These are phyloP conservation scores for Aplosporella prunicola DNA, from an alignment of 2,329 filamentous ascomycete genomes.

Conservation along the genomic window DNA sequence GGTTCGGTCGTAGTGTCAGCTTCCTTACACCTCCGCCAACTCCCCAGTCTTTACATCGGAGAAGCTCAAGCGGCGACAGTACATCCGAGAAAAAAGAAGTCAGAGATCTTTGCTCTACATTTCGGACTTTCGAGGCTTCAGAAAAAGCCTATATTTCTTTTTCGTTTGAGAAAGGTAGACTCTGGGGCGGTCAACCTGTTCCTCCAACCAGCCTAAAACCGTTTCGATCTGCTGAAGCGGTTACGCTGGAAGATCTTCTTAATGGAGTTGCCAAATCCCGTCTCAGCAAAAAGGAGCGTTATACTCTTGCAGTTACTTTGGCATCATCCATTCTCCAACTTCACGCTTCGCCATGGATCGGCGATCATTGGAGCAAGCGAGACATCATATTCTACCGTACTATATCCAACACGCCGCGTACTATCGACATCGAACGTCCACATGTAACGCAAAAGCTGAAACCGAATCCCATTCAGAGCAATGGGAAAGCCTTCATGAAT, in stretches of 20 bases:
- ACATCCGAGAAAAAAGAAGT: slow-evolving; percentile 23
- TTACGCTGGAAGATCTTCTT: slow-evolving; percentile 26
- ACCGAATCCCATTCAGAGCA: slow-evolving; percentile 10
- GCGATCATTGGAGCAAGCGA: slow-evolving; percentile 23
- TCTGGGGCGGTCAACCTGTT: slow-evolving; percentile 21
- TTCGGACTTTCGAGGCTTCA: neutral
- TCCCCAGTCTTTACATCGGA: slow-evolving; percentile 13
- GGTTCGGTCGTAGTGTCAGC: slow-evolving; percentile 25
- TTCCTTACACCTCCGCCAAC: slow-evolving; percentile 20
- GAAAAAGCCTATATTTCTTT: slow-evolving; percentile 23
- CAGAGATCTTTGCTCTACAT: slow-evolving; percentile 16
- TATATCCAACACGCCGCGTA: slow-evolving; percentile 13
- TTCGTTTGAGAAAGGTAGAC: slow-evolving; percentile 23
- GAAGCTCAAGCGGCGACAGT: too few relatives aligned
- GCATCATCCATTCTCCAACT: slow-evolving; percentile 28
- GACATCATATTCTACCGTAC: slow-evolving; percentile 25
- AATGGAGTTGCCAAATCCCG: slow-evolving; percentile 16
- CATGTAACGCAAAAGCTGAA: slow-evolving; percentile 19
- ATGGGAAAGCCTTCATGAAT: slow-evolving; percentile 17
- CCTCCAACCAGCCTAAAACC: slow-evolving; percentile 8
- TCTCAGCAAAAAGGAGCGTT: slow-evolving; percentile 27
- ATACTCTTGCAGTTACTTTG: slow-evolving; percentile 26
- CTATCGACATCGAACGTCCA: slow-evolving; percentile 24
- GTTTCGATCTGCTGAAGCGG: slow-evolving; percentile 12
- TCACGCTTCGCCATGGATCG: slow-evolving; percentile 28